A percentile compares a stretch with the other conserved stretches of the same genome.
phyloP scores from a whole-genome alignment of 78 protist genomes.

The Diacronema lutheri region DNA sequence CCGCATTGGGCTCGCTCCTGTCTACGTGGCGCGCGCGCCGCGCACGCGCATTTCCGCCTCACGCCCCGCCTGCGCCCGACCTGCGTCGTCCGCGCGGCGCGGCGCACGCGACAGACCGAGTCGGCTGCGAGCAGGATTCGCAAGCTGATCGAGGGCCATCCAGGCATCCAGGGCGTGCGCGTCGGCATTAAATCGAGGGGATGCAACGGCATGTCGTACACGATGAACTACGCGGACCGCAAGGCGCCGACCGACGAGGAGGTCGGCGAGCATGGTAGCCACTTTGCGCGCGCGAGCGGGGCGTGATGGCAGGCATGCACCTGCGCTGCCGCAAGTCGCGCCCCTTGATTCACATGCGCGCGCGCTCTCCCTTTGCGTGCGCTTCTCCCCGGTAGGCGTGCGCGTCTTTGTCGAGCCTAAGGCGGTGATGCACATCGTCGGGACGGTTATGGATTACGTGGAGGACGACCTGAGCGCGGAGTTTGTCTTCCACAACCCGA shows the following conservation, averaged over 20 bases:
- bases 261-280: constrained; percentile 47
- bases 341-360: not conserved
- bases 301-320: not conserved
- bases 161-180: not conserved
- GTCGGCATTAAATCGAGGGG: constrained; percentile 15
- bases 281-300: not conserved
- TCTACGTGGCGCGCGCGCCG: too few relatives aligned
- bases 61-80: too few relatives aligned
- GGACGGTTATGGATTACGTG: constrained; percentile 84
- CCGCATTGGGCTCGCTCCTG: too few relatives aligned
- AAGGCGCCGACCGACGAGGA: constrained; percentile 57
- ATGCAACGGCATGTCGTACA: constrained; percentile 84
- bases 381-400: constrained; percentile 45
- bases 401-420: constrained; percentile 70
- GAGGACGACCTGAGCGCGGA: constrained; percentile 71
- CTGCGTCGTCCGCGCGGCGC: too few relatives aligned
- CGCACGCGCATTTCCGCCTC: too few relatives aligned
- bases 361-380: too few relatives aligned
- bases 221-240: constrained; percentile 75
- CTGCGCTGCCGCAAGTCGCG: not conserved
- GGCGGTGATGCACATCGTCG: constrained; percentile 82
- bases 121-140: not conserved
- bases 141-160: not conserved
- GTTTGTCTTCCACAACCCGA: constrained; percentile 85
- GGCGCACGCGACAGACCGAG: not conserved